Evolutionary conservation across 2,329 filamentous ascomycete species (phyloP), one percentile per base, ranked within the genome.

Genomic region (Sporothrix variecibatus): DNA sequence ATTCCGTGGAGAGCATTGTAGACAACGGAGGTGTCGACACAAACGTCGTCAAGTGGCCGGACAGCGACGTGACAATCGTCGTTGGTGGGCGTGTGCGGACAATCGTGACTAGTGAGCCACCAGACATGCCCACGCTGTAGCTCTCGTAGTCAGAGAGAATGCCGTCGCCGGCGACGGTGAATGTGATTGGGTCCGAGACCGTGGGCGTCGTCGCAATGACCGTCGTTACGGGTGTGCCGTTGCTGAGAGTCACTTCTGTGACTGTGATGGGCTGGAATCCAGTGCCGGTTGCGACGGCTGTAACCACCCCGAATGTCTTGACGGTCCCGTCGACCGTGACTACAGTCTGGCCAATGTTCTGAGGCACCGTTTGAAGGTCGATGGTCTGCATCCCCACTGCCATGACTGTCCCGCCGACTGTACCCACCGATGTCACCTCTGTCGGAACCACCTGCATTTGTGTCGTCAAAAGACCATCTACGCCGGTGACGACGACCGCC

Each of bases 201-300:
- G 78, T 79, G 1, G 80, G 80, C 0, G 79, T 80, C 2, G 78
- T 80, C 26, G 77, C 76, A 1, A 80, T 15, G 12, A 76, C 76
- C n/a, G 79, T 69, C 0, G 78, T 80, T 1, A 78, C 78, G 7
- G 73, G 67, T 0, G 78, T 80, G 17, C 79, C 80, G n/a, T 79
- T 78, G 1, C 79, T 58, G 2, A 77, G 77, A 0, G 79, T 79
- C 0, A 79, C 79, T 56, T 77, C 79, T 20, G 75, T 78, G 6
- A 77, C 76, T 1, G 78, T 78, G 0, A 72, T 58, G 3, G 78
- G 78, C 2, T 75, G 77, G 2, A 53, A 74, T 1, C 78, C 76
- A 2, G 68, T 75, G 15, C 56, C 58, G 1, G 75, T 76, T 6
- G 75, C 78, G 1, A 76, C 78, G 11, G 75, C 72, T 17, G 73